Base-by-base conservation (phyloP, 2,329 filamentous ascomycete genomes). In the Trichoderma koningii region DNA sequence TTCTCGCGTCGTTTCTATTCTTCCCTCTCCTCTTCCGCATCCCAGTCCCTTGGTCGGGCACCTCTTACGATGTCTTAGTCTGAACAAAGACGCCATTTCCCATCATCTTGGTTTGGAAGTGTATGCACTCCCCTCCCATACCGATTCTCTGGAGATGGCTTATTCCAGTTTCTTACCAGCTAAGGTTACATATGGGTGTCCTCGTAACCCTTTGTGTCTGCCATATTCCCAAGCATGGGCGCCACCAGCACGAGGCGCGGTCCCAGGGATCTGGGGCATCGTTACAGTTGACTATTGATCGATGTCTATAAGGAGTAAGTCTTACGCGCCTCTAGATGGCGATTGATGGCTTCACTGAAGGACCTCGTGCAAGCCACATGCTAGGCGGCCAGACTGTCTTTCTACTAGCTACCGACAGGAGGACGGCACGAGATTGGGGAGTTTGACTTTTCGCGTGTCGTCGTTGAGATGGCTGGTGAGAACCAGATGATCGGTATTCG, bases 31-130 rank as follows among this genome's bases (percentile, higher is more conserved):
- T 42, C 5, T 10, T 41, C 10, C 56, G n/a, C 21, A 45, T 23
- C 53, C 47, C 19, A 12, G 1, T 61, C 23, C 19, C 9, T 7
- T 41, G 44, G 55, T 48, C 57, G 23, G 14, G 42, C 14, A 19
- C n/a, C 34, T 55, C 21, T 41, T 41, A 38, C 41, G 23, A 55
- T n/a, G 53, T 9, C 41, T 30, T 45, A 4, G 41, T 23, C 21
- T 38, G 34, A 61, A 61, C 57, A 44, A 61, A 51, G 23, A 61
- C 47, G 57, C 57, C 57, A 30, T 51, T 5, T 26, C 30, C 17
- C 45, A 6, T n/a, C 21, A 3, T 2, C 47, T 7, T 59, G 5
- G 5, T 21, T 21, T n/a, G 14, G 23, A 10, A 12, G 17, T 14
- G 50, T 34, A 34, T 52, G 34, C 50, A 10, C 28, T 26, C 10